A percentile compares a stretch with the other conserved stretches of the same genome.
Evolutionary conservation across 768 basidiomycete genomes (phyloP).

Genomic region (Lyophyllum semitale): DNA sequence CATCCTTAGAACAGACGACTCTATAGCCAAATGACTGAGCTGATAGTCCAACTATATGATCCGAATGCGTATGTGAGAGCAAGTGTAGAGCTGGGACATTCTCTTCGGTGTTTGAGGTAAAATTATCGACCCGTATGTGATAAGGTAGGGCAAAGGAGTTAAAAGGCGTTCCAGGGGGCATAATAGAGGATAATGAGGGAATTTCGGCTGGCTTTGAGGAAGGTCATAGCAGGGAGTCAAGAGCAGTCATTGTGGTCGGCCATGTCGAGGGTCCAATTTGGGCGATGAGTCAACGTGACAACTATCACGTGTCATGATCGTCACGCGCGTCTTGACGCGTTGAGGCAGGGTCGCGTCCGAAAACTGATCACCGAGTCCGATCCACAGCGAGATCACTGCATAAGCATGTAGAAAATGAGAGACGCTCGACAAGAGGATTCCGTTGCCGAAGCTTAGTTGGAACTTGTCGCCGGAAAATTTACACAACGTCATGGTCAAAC

Average conservation of each 20-base stretch:
- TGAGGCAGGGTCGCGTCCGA: too few relatives aligned
- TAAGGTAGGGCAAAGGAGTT: conserved; percentile 79
- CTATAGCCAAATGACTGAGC: conserved; percentile 72
- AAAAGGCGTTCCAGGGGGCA: conserved; percentile 80
- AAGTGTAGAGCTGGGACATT: conserved; percentile 60
- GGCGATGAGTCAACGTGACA: neutral
- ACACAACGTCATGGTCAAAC: too few relatives aligned
- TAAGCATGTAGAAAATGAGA: too few relatives aligned
- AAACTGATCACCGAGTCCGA: too few relatives aligned
- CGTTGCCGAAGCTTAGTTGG: too few relatives aligned
- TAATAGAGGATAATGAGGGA: conserved; percentile 23
- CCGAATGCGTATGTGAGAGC: conserved; percentile 89
- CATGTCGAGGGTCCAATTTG: neutral
- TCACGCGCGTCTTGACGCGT: too few relatives aligned
- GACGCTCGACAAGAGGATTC: too few relatives aligned
- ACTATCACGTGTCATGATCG: neutral
- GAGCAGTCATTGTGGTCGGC: conserved; percentile 1
- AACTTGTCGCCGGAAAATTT: too few relatives aligned
- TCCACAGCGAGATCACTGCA: too few relatives aligned
- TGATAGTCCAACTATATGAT: conserved; percentile 79
- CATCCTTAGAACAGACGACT: conserved; percentile 79
- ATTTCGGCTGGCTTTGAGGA: neutral
- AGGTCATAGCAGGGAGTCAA: neutral
- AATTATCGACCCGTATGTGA: conserved; percentile 84
- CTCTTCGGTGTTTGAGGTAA: conserved; percentile 45